Percentiles rank a stretch among this genome's conserved stretches.
These are phyloP conservation scores for Breviolum minutum DNA, from an alignment of 73 alveolate genomes.

Conservation along the genomic window DNA sequence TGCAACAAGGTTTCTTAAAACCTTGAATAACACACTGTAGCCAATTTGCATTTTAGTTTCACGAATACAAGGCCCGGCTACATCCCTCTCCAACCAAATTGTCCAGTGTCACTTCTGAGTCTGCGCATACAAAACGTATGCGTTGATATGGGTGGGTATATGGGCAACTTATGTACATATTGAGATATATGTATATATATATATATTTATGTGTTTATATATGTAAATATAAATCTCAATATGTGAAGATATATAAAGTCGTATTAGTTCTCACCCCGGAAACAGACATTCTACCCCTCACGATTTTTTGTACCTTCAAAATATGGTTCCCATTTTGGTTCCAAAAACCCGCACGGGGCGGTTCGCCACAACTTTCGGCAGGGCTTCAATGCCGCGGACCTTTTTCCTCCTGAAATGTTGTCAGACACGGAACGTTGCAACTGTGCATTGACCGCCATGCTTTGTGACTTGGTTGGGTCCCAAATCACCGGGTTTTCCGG, in stretches of 20 bases:
- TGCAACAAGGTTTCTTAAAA: too few relatives aligned
- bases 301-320: neutral
- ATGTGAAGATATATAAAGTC: neutral
- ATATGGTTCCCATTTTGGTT: too few relatives aligned
- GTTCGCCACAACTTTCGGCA: neutral
- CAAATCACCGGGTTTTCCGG: neutral
- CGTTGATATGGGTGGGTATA: too few relatives aligned
- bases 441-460: constrained; percentile 51
- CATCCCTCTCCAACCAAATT: too few relatives aligned
- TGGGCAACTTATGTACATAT: too few relatives aligned
- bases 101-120: too few relatives aligned
- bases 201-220: neutral
- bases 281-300: neutral
- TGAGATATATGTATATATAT: too few relatives aligned
- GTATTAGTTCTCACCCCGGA: neutral
- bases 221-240: too few relatives aligned
- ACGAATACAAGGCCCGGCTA: too few relatives aligned
- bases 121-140: too few relatives aligned
- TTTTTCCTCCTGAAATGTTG: constrained; percentile 27
- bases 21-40: too few relatives aligned
- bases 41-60: too few relatives aligned
- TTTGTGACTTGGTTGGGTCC: neutral
- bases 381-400: constrained; percentile 36
- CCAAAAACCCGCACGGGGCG: neutral
- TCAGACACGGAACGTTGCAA: neutral